Base-by-base conservation (phyloP, 495 filamentous ascomycete species). In the Hypoxylon cercidicola region DNA sequence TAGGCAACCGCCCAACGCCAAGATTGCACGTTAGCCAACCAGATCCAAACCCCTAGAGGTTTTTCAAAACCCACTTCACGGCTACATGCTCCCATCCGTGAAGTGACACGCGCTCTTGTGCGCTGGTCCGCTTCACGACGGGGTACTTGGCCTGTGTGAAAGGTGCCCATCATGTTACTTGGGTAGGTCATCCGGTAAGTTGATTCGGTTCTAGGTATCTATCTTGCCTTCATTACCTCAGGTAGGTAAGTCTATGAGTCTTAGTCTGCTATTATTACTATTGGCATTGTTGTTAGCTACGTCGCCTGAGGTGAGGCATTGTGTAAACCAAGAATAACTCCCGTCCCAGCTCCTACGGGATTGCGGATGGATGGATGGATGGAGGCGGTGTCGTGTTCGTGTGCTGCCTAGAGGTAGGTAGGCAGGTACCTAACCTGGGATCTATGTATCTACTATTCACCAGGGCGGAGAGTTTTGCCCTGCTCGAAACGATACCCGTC, bases 1-100 rank as follows among this genome's bases (percentile, higher is more conserved):
- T 35, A 55, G 62, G 67, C 58, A 66, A 66, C 43, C 19, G 23
- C 35, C 13, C 8, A 30, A 50, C 57, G 63, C 56, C 51, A 66
- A 60, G 63, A 16, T 35, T 5, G 8, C 3, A 12, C 1, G 4
- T 7, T 25, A 37, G 43, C 62, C 48, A 59, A 54, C 35, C 40
- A 59, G 6, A 32, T n/a, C n/a, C n/a, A n/a, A n/a, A n/a, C n/a
- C n/a, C n/a, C n/a, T n/a, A n/a, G n/a, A n/a, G n/a, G n/a, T n/a
- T n/a, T n/a, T n/a, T n/a, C n/a, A n/a, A 11, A 37, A 15, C 16
- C 41, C 46, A 32, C 16, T 7, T 3, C 23, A 19, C 28, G 15
- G 47, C 28, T 37, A 13, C 48, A 35, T 58, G 13, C 43, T 41
- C 43, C 43, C 43, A 34, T 25, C 30, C 37, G 61, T 58, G 61